These are phyloP conservation scores for Aspergillus fumigatiaffinis DNA, from an alignment of 2,329 filamentous ascomycete species.

Conservation along the genomic window DNA sequence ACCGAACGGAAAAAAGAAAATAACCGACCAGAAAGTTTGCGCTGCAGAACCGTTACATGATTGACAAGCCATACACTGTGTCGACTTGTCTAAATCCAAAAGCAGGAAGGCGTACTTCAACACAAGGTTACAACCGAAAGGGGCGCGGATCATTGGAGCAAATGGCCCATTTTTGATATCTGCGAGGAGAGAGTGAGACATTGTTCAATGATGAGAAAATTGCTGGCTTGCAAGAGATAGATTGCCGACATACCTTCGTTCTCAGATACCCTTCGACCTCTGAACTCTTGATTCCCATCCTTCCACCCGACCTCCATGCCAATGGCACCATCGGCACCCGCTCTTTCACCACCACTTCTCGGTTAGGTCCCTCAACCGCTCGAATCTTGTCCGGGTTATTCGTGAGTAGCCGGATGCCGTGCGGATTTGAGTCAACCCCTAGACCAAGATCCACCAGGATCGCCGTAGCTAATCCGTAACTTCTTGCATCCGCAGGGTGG, in stretches of 20 bases:
- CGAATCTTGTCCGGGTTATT: constrained; percentile 98
- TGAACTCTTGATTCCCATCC: constrained; percentile 75
- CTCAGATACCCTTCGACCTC: constrained; percentile 93
- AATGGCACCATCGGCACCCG: constrained; percentile 92
- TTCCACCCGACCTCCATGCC: constrained; percentile 77
- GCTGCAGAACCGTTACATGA: neutral
- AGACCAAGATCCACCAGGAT: constrained; percentile 84
- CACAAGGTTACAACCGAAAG: neutral
- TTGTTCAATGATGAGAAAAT: neutral
- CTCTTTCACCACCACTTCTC: constrained; percentile 84
- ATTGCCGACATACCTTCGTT: constrained; percentile 68
- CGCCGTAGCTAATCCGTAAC: constrained; percentile 92
- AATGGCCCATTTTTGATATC: constrained; percentile 87
- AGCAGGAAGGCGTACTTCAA: neutral
- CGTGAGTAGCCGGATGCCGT: constrained; percentile 71
- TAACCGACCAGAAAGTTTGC: neutral
- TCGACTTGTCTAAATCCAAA: neutral
- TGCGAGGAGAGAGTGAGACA: constrained; percentile 28
- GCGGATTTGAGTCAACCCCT: constrained; percentile 57
- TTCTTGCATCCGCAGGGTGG: constrained; percentile 90
- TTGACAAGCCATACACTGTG: neutral
- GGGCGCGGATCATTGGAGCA: constrained; percentile 46
- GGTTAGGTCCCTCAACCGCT: constrained; percentile 85
- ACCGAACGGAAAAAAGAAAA: neutral
- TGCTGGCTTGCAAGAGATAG: neutral